Base-by-base conservation (phyloP, 345 rosid genomes). In the Boechera divaricarpa region DNA sequence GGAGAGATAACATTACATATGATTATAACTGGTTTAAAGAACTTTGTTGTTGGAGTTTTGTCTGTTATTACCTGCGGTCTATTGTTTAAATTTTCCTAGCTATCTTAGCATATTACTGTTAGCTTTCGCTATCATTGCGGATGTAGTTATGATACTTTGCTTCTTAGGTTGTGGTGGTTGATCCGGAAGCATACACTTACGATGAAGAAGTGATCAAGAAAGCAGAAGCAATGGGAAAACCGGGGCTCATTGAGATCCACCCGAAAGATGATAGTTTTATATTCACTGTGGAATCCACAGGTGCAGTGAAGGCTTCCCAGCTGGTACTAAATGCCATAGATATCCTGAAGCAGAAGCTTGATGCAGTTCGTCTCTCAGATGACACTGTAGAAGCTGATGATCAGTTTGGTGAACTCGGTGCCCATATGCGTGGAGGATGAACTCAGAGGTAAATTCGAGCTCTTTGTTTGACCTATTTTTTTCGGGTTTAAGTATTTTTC, bases 371-470 rank as follows among this genome's bases (percentile, higher is more conserved):
- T 65, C 87, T 92, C 44, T 91, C 99, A 0, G 97, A 88, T 10
- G 98, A 93, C 78, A 90, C 98, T 3, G 97, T 93, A 1, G 97
- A 93, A 80, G 99, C 96, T 0, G 98, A 93, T 82, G 99, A 96
- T 81, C 99, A 92, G 75, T 96, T 93, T 82, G 99, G 97, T 31
- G 99, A 96, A 81, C 96, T 93, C 7, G 96, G 99, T 61, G 99
- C 96, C 5, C 99, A 95, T 70, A 86, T 93, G 99, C 96, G 92
- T 2, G 99, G 90, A 70, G 99, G 98, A 52, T 93, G 83, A 36
- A 39, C 35, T 33, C 39, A 16, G 77, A 59, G 35, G 48, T 60
- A 29, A 3, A 9, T 29, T 28, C 4, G 6, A 60, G 47, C 74
- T 67, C 36, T 7, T 5, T 78, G 36, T 55, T 56, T 68, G 13